Base-by-base conservation (phyloP, 2,329 filamentous ascomycete genomes). In the Pseudovirgaria hyperparasitica region DNA sequence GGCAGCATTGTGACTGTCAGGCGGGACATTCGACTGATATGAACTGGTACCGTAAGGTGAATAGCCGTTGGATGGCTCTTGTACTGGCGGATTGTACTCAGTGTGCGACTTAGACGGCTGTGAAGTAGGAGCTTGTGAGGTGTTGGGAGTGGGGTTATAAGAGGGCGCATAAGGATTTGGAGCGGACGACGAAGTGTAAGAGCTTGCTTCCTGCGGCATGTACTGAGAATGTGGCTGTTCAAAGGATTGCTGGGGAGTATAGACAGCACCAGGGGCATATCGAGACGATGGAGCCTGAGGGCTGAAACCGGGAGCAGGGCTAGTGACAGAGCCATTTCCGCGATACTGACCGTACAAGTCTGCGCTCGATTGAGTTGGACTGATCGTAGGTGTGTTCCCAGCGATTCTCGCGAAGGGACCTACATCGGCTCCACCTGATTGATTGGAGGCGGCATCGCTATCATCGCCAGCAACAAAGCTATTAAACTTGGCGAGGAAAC, bases 381-480 rank as follows among this genome's bases (percentile, higher is more conserved):
- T 63, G 23, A 63, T 42, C n/a, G 42, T 43, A 11, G 59, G 55
- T 10, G 52, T 60, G 17, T 74, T 73, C n/a, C 78, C 72, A 16
- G 79, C 67, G 27, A 94, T 72, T 28, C 78, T 78, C 6, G 81
- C 77, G 50, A 98, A 96, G 2, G 84, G 85, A 0, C 85, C 82
- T 12, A 51, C 57, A 26, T 69, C 68, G 18, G 52, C 63, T 23
- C 70, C 72, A 5, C 61, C 62, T 9, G 70, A 62, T 6, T 63
- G 70, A 28, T 66, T 66, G 1, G 69, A 72, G 7, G 63, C 63
- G 18, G 65, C 63, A 27, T 84, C 79, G 27, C 71, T 72, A 29
- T 96, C 87, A 33, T 94, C 87, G 9, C 90, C 92, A 27, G 81
- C 76, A 34, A 98, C 85, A 46, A 98, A 98, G 45, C 85, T 94